Evolutionary conservation across 2,329 filamentous ascomycete genomes (phyloP), one percentile per base, ranked within the genome.

Genomic region (Ophiostoma himal-ulmi): DNA sequence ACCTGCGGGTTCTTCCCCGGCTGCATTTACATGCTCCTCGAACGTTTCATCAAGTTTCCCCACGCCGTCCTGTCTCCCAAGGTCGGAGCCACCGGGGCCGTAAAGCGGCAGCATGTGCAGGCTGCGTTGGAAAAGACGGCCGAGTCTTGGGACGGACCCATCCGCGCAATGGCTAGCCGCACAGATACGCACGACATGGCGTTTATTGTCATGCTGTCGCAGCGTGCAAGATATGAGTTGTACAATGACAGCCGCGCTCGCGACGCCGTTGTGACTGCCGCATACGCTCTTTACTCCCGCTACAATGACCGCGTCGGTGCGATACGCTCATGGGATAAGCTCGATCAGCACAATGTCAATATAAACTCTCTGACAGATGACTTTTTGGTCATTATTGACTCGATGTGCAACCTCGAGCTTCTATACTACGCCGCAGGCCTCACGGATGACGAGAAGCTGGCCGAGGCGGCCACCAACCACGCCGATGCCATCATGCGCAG

Each of bases 121-220:
- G 68, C 74, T 5, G 72, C 75, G 7, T 75, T 81, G 1, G 72
- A 75, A 17, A 64, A 68, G 0, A 72, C 79, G 0, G 77, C 77
- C 1, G 70, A 70, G 3, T 65, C 73, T 1, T 82, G 80, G 80
- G 75, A 78, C 2, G 77, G 76, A 2, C 80, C 79, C 0, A 73
- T 83, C 0, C 79, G 80, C 72, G 30, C 70, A 41, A 77, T 78
- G 72, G 77, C 78, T 22, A 75, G 72, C 72, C 79, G 81, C 5
- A 84, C 79, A 4, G 83, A 85, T 69, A 86, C 84, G 0, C 84
- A 86, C 70, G 84, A 86, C 67, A 80, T 86, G 77, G 83, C 82
- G 0, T 86, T 86, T 73, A 85, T 86, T 73, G 82, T 86, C 3
- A 80, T 83, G 30, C 83, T 83, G 0, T 81, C 81, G 1, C 77